These are phyloP conservation scores for Lenwebbia sp. DNA, from an alignment of 345 rosid genomes.

Conservation along the genomic window DNA sequence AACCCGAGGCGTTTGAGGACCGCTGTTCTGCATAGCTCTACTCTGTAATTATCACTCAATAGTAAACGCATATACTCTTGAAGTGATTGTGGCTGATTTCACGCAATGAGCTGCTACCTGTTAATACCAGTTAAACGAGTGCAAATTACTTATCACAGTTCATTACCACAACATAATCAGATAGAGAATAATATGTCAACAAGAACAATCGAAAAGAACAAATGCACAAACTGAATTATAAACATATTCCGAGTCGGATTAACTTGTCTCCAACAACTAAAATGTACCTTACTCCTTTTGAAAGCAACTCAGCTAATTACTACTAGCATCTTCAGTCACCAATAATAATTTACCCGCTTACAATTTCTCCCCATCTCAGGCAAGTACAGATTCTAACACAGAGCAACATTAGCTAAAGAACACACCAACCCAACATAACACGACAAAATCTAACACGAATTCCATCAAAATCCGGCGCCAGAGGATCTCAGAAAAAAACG, in stretches of 20 bases:
- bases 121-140: not conserved
- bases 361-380: not conserved
- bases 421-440: not conserved
- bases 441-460: not conserved
- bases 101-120: not conserved
- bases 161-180: not conserved
- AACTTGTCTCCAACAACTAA: not conserved
- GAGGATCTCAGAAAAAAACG: not conserved
- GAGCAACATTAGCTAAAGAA: not conserved
- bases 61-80: not conserved
- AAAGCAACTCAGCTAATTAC: not conserved
- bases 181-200: not conserved
- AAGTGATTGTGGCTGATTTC: not conserved
- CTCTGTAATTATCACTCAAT: not conserved
- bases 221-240: not conserved
- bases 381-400: not conserved
- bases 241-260: not conserved
- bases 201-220: not conserved
- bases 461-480: not conserved
- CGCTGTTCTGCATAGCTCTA: constrained; percentile 43
- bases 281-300: not conserved
- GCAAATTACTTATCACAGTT: not conserved
- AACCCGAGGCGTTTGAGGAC: constrained; percentile 42
- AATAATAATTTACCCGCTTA: not conserved
- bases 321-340: not conserved